Evolutionary conservation across 495 filamentous ascomycete genomes (phyloP), one percentile per base, ranked within the genome.

Genomic region (Penicillium pulvis): DNA sequence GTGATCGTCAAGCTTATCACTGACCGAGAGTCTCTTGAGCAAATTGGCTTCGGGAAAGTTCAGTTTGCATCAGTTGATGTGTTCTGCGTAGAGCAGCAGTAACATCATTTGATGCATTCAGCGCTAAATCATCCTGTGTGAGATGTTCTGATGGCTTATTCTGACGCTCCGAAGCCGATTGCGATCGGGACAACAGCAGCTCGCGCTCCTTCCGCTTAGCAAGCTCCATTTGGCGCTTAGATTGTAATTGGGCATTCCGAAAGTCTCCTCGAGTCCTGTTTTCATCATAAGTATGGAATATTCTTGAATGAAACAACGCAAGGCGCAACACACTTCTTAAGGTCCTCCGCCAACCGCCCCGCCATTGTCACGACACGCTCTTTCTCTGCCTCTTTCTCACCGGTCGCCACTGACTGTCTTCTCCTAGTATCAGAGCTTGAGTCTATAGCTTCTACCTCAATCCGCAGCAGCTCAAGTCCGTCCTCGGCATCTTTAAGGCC

Each of bases 31-130:
- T 95, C 55, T 95, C 87, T 41, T 91, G 84, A 6, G 94, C 92
- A 67, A 97, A 98, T 60, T 87, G 88, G 35, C 90, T 93, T 33
- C 89, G 84, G 49, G 86, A 84, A 6, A 99, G 81, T 76, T 96
- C 92, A 0, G 84, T 75, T 42, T 90, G 83, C 81, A 98, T 90
- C 56, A 95, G 78, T 24, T 87, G 81, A 69, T 98, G 93, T 11
- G 92, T 95, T 61, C 93, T 81, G 49, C 90, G 83, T 43, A 99
- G 79, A 0, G 92, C 87, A 33, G 87, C 78, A 4, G 95, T 98
- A 24, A 99, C 89, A 74, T 96, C 90, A 56, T 75, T 85, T 17
- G 89, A 90, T 2, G 94, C 89, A 71, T 82, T 81, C 43, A 90
- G 71, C 46, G 87, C 75, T 48, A 90, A 72, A 51, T 91, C 87